Percentiles rank a stretch among this genome's conserved stretches.
phyloP scores from a whole-genome alignment of 2,329 filamentous ascomycete species.

The Cladosporium sp. region DNA sequence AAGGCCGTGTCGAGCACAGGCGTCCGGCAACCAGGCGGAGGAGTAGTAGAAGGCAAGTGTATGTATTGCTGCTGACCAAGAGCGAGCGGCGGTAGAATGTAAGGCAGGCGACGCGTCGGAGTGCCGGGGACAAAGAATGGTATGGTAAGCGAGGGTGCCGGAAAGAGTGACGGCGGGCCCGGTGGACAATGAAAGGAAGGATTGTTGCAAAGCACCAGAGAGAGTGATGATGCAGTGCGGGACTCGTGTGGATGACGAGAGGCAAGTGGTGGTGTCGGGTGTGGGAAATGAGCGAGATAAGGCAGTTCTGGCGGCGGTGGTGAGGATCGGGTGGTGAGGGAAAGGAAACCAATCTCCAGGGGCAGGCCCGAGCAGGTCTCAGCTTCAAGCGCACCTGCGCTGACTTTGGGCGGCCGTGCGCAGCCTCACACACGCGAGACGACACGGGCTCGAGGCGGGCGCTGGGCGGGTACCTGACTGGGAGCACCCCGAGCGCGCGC shows the following conservation, averaged over 20 bases:
- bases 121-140: conserved; percentile 20
- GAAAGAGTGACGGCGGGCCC: conserved; percentile 28
- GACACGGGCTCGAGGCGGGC: not conserved
- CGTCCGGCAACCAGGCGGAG: conserved; percentile 12
- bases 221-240: conserved; percentile 27
- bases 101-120: conserved; percentile 7
- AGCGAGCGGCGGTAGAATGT: conserved; percentile 3
- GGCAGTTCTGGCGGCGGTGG: conserved; percentile 2
- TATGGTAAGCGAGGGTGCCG: conserved; percentile 25
- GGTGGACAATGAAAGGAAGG: conserved; percentile 23
- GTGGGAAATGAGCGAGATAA: conserved; percentile 10
- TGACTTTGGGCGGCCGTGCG: not conserved
- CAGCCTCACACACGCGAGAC: not conserved
- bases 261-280: conserved; percentile 9
- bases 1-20: conserved; percentile 17
- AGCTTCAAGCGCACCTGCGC: conserved; percentile 3
- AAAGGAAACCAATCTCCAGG: conserved; percentile 3
- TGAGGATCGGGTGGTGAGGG: conserved; percentile 4
- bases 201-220: conserved; percentile 27
- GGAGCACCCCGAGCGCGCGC: not conserved
- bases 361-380: conserved; percentile 2
- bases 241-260: conserved; percentile 10
- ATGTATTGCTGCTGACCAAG: conserved; percentile 7
- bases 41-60: conserved; percentile 3
- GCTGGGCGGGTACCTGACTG: not conserved